Conservation (phyloP, 345 rosid species). For the Eucalyptus virginea region DNA sequence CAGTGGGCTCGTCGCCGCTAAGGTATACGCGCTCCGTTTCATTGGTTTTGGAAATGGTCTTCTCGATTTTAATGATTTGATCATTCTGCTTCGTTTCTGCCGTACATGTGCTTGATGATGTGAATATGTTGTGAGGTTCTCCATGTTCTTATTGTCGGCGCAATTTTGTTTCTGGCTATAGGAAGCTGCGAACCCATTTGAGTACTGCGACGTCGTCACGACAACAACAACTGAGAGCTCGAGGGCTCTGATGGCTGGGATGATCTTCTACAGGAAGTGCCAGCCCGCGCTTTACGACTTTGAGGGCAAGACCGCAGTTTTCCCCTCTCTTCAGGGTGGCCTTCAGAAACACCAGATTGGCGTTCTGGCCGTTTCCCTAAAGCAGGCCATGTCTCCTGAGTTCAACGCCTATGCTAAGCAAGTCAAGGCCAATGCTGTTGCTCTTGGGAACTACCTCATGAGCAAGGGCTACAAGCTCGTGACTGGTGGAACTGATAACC, state of each 20-base stretch:
- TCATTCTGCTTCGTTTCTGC: neutral
- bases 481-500: conserved; percentile 94
- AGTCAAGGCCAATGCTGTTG: conserved; percentile 94
- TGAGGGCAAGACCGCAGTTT: conserved; percentile 90
- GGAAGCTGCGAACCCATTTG: conserved; percentile 97
- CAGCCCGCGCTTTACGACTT: conserved; percentile 76
- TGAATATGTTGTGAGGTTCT: neutral
- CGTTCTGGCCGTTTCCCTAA: conserved; percentile 88
- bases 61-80: neutral
- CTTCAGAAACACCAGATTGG: conserved; percentile 98
- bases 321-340: conserved; percentile 95
- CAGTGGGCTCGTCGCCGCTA: conserved; percentile 95
- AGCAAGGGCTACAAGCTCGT: conserved; percentile 81
- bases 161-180: neutral
- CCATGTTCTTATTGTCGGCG: fast-evolving
- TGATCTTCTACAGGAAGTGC: conserved; percentile 94
- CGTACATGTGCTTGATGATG: neutral
- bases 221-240: conserved; percentile 94
- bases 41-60: neutral
- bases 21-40: conserved; percentile 26
- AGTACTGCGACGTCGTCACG: conserved; percentile 87
- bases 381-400: conserved; percentile 59
- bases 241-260: conserved; percentile 97
- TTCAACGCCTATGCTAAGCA: conserved; percentile 92
- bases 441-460: conserved; percentile 71